Conservation (phyloP, 1,139 yeast species). For the Pichia sp. region DNA sequence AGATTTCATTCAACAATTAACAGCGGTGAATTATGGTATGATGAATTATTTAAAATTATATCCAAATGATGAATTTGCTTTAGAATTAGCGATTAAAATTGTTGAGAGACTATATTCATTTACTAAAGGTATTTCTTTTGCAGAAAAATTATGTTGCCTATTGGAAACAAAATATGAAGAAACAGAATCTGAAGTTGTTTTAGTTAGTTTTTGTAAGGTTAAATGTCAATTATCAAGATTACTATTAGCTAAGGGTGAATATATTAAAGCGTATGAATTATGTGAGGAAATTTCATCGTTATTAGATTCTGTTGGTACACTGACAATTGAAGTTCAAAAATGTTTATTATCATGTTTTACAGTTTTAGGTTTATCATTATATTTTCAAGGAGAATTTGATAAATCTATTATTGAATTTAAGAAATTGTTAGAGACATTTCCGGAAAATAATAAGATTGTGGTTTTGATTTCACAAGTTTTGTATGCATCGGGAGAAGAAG, state of each 20-base stretch:
- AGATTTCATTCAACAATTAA: slow-evolving; percentile 56
- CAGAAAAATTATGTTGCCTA: slow-evolving; percentile 40
- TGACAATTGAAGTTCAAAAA: slow-evolving; percentile 29
- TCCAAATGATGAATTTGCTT: slow-evolving; percentile 60
- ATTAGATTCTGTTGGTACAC: slow-evolving; percentile 36
- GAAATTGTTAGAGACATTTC: slow-evolving; percentile 48
- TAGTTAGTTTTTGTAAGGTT: slow-evolving; percentile 50
- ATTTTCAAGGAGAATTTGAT: slow-evolving; percentile 56
- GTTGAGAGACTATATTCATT: slow-evolving; percentile 69
- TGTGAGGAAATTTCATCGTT: slow-evolving; percentile 55
- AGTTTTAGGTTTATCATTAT: slow-evolving; percentile 63
- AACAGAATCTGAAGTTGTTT: slow-evolving; percentile 29
- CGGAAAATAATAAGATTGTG: slow-evolving; percentile 55
- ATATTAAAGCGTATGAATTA: slow-evolving; percentile 51
- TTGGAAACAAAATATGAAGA: slow-evolving; percentile 58
- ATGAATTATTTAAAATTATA: slow-evolving; percentile 60
- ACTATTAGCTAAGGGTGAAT: slow-evolving; percentile 53
- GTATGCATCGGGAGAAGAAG: slow-evolving; percentile 64
- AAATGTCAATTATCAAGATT: slow-evolving; percentile 69
- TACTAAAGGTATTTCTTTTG: slow-evolving; percentile 44
- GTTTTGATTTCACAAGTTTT: slow-evolving; percentile 72
- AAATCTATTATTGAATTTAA: slow-evolving; percentile 64
- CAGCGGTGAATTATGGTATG: slow-evolving; percentile 67
- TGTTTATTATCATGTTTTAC: slow-evolving; percentile 53
- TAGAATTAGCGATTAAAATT: slow-evolving; percentile 50